Evolutionary conservation across 1,284 basidiomycete species (phyloP).

Genomic region (Chondrostereum purpureum): DNA sequence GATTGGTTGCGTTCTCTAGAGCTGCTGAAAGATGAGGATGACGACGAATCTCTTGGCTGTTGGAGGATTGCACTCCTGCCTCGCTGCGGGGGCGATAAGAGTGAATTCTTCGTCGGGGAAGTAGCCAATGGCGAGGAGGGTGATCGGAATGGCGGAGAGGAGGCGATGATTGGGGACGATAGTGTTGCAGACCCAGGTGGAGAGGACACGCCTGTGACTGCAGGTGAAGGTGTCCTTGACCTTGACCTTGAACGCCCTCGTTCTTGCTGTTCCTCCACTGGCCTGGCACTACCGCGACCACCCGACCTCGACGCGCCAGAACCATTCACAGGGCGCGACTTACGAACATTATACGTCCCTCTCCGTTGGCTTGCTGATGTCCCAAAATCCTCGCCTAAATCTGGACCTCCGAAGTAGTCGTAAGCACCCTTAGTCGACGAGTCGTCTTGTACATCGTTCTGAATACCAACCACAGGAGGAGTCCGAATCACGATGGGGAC

Average conservation of each 20-base stretch:
- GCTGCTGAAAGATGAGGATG: background rate
- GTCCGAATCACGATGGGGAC: constrained; percentile 15
- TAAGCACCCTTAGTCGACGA: constrained; percentile 44
- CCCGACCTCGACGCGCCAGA: constrained; percentile 7
- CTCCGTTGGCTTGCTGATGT: background rate
- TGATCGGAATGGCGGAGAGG: constrained; percentile 15
- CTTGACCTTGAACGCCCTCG: constrained; percentile 21
- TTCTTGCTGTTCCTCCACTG: constrained; percentile 16
- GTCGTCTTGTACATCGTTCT: constrained; percentile 10
- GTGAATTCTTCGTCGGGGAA: background rate
- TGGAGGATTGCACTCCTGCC: constrained; percentile 19
- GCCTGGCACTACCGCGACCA: constrained; percentile 8
- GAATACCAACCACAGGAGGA: constrained; percentile 9
- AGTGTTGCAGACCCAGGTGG: constrained; percentile 9
- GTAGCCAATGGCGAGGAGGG: constrained; percentile 10
- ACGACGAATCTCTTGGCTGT: constrained; percentile 12
- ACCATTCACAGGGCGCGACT: constrained; percentile 2
- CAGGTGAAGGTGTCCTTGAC: constrained; percentile 35
- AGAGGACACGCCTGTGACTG: constrained; percentile 11
- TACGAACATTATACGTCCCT: constrained; percentile 6
- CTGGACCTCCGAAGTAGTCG: constrained; percentile 58
- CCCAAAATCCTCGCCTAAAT: constrained; percentile 38
- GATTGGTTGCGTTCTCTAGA: constrained; percentile 31
- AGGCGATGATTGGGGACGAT: constrained; percentile 6
- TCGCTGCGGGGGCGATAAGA: constrained; percentile 27